These are phyloP conservation scores for Ophiostoma sp. DNA, from an alignment of 2,329 filamentous ascomycete species.

Conservation along the genomic window DNA sequence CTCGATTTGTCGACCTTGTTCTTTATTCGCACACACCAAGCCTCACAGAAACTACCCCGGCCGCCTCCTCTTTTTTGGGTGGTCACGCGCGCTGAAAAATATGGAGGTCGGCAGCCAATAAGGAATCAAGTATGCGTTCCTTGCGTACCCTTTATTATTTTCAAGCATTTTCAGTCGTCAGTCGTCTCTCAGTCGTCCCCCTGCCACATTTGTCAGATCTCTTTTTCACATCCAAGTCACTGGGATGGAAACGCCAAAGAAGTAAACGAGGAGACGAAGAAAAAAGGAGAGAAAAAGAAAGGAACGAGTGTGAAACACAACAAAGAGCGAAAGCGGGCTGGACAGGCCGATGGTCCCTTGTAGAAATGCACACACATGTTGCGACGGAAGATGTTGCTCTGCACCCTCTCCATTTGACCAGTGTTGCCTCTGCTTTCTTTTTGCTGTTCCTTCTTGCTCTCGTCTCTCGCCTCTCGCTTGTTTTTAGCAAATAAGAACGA, in stretches of 20 bases:
- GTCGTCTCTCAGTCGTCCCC: neutral
- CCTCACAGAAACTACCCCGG: neutral
- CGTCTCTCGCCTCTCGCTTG: neutral
- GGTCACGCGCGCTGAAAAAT: slow-evolving; percentile 14
- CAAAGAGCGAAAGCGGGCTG: neutral
- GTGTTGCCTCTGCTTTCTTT: slow-evolving; percentile 5
- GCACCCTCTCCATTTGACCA: neutral
- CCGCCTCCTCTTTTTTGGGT: neutral
- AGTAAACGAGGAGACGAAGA: neutral
- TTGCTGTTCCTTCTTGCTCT: neutral
- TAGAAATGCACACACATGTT: neutral
- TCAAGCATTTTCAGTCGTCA: neutral
- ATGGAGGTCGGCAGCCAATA: neutral
- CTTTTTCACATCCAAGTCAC: neutral
- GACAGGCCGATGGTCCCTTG: neutral
- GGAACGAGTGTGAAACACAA: neutral
- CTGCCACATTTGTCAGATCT: neutral
- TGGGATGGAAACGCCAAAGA: neutral
- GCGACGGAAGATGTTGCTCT: neutral
- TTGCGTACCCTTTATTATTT: neutral
- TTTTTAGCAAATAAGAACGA: neutral
- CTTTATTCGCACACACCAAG: neutral
- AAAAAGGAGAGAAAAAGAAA: neutral
- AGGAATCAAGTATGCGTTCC: neutral
- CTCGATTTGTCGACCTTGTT: neutral